Evolutionary conservation across 2,329 filamentous ascomycete species (phyloP).

Genomic region (Cercospora nicotianae): DNA sequence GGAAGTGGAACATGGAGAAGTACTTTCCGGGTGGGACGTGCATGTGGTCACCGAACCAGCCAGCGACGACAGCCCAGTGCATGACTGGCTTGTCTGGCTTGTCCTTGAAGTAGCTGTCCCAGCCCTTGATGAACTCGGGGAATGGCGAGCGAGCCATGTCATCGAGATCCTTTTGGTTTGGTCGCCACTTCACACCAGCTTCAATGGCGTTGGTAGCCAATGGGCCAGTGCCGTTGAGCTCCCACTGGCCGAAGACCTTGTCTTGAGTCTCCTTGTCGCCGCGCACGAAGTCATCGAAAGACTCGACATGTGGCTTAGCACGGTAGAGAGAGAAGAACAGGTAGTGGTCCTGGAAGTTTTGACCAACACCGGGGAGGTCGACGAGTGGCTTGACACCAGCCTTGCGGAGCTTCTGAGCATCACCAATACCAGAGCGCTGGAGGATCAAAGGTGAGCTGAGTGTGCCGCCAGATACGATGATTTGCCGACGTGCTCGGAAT

Average conservation of each 20-base stretch:
- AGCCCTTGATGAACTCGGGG: conserved; percentile 70
- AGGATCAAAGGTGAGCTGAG: conserved; percentile 73
- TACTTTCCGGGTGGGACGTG: conserved; percentile 72
- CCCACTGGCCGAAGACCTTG: conserved; percentile 74
- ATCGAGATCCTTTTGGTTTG: conserved; percentile 65
- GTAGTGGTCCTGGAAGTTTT: conserved; percentile 77
- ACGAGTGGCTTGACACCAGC: conserved; percentile 69
- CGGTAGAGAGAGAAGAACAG: conserved; percentile 69
- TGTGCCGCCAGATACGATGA: conserved; percentile 71
- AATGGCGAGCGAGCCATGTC: conserved; percentile 73
- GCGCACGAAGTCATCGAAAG: conserved; percentile 76
- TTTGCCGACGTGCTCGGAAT: conserved; percentile 70
- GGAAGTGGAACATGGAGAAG: conserved; percentile 82
- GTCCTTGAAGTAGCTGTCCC: conserved; percentile 80
- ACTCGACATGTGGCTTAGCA: conserved; percentile 72
- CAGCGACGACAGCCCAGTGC: conserved; percentile 77
- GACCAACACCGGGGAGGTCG: conserved; percentile 70
- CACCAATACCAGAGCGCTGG: conserved; percentile 70
- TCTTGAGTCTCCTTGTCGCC: conserved; percentile 73
- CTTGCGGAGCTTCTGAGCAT: conserved; percentile 68
- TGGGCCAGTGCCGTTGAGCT: conserved; percentile 74
- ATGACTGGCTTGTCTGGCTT: conserved; percentile 85
- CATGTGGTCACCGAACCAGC: conserved; percentile 56
- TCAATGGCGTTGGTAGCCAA: conserved; percentile 78
- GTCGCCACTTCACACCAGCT: conserved; percentile 74